Percentiles rank a stretch among this genome's conserved stretches.
Evolutionary conservation across 352 stramenopile genomes (phyloP).

Genomic region (Phytophthora pinifolia): DNA sequence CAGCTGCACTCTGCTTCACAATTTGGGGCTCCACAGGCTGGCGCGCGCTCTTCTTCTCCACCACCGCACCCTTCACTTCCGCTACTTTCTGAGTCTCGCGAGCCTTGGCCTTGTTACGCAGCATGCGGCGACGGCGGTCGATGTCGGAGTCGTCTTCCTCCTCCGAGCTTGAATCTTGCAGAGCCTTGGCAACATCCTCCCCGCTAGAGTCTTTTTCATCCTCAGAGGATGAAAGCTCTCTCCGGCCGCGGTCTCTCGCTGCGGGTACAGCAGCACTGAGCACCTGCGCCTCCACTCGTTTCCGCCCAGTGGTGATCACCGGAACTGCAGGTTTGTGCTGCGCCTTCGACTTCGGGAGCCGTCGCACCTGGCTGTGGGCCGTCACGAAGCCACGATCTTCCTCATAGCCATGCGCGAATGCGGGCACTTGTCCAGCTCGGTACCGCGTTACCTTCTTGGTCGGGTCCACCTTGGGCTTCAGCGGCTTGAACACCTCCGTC

Average conservation of each 20-base stretch:
- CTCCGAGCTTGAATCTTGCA: slow-evolving; percentile 78
- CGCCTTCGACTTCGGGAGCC: slow-evolving; percentile 23
- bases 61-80: background rate
- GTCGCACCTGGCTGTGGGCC: slow-evolving; percentile 61
- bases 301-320: slow-evolving; percentile 29
- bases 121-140: slow-evolving; percentile 52
- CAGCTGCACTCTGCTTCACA: slow-evolving; percentile 27
- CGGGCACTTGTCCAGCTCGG: slow-evolving; percentile 76
- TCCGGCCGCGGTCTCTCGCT: slow-evolving; percentile 10
- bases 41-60: slow-evolving; percentile 16
- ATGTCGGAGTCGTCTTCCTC: slow-evolving; percentile 72
- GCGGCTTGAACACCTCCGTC: slow-evolving; percentile 71
- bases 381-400: slow-evolving; percentile 81
- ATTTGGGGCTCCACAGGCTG: slow-evolving; percentile 39
- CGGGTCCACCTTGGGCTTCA: slow-evolving; percentile 79
- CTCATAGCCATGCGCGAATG: slow-evolving; percentile 73
- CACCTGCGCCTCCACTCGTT: slow-evolving; percentile 66
- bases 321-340: slow-evolving; percentile 19
- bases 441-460: slow-evolving; percentile 85
- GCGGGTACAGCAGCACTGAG: slow-evolving; percentile 23
- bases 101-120: slow-evolving; percentile 55
- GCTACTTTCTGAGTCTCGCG: slow-evolving; percentile 18
- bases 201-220: slow-evolving; percentile 22
- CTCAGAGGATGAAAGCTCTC: slow-evolving; percentile 22
- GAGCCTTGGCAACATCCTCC: slow-evolving; percentile 45